Evolutionary conservation across 306 rosid genomes (phyloP), one percentile per base, ranked within the genome.

Genomic region (Urtica urens): DNA sequence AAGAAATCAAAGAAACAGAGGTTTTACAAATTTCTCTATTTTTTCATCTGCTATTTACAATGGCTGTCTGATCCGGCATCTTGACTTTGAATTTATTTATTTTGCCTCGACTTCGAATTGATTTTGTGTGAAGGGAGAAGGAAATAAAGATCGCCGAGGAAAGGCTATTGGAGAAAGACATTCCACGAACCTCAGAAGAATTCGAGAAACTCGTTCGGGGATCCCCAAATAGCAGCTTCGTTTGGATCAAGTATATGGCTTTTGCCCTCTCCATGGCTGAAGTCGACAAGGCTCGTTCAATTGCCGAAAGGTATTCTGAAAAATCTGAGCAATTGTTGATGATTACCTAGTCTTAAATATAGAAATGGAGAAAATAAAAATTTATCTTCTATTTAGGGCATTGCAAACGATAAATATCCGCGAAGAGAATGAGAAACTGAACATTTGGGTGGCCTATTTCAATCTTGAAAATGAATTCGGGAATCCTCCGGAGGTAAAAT

Each of bases 381-480:
- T 23, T 42, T 26, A 4, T 35, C 23, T 29, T 23, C 9, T 73
- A 27, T 59, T 51, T 57, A 88, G 95, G 85, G 95, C 99, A 64
- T 63, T 90, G 79, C 74, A 69, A 69, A 77, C 81, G 44, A 90
- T 90, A 62, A 90, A 81, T 61, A 24, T 85, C 14, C 84, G 95
- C 33, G 94, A 85, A 67, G 95, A 81, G 75, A 72, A 75, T 5
- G 99, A 90, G 79, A 90, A 90, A 72, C 82, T 81, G 56, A 90
- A 85, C 62, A 62, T 90, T 49, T 85, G 94, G 94, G 78, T 79
- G 72, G 95, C 94, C 46, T 90, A 79, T 66, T 77, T 90, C 51
- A 90, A 90, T 69, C 68, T 85, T 71, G 99, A 90, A 73, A 85
- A 76, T 61, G 73, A 75, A 60, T 85, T 57, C 58, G 99, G 94